Percentiles rank a stretch among this genome's conserved stretches.
These are phyloP conservation scores for Plasmopara halstedii DNA, from an alignment of 352 stramenopile genomes.

Conservation along the genomic window DNA sequence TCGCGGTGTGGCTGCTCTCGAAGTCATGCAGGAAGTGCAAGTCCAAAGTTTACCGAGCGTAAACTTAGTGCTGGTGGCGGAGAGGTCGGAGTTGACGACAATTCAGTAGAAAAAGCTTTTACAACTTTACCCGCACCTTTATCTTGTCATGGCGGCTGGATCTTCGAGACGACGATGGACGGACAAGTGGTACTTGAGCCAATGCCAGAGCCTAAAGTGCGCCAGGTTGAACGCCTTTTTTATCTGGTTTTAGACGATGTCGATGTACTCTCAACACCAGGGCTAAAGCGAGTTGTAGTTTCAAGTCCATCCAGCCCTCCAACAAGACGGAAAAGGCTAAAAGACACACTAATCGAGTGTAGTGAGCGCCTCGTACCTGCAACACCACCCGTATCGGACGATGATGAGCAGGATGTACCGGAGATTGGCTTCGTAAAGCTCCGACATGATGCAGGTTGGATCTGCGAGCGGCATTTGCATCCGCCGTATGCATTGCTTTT, in stretches of 20 bases:
- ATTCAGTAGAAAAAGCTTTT: slow-evolving; percentile 10
- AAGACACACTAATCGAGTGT: slow-evolving; percentile 70
- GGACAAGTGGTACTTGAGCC: slow-evolving; percentile 68
- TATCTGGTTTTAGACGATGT: slow-evolving; percentile 68
- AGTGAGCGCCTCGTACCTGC: slow-evolving; percentile 62
- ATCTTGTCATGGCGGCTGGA: slow-evolving; percentile 67
- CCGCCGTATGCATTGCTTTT: slow-evolving; percentile 43
- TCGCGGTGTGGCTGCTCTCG: slow-evolving; percentile 44
- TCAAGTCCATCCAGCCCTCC: slow-evolving; percentile 19
- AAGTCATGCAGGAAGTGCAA: slow-evolving; percentile 29
- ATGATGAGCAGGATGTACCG: slow-evolving; percentile 12
- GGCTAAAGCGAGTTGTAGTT: slow-evolving; percentile 3
- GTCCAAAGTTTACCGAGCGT: slow-evolving; percentile 13
- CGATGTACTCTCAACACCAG: slow-evolving; percentile 53
- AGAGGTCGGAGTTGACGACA: slow-evolving; percentile 2
- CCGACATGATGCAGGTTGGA: slow-evolving; percentile 72
- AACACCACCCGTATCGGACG: slow-evolving; percentile 6
- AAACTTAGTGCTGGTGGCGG: neutral
- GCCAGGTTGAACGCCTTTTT: slow-evolving; percentile 72
- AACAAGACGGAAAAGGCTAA: slow-evolving; percentile 47
- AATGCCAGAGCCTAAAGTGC: slow-evolving; percentile 45
- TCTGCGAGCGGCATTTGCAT: slow-evolving; percentile 53
- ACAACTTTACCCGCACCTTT: slow-evolving; percentile 13
- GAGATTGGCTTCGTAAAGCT: slow-evolving; percentile 72
- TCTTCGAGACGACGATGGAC: slow-evolving; percentile 84